Evolutionary conservation across 192 early-diverging fungal genomes (phyloP).

Genomic region (Backusella tarrabulga): DNA sequence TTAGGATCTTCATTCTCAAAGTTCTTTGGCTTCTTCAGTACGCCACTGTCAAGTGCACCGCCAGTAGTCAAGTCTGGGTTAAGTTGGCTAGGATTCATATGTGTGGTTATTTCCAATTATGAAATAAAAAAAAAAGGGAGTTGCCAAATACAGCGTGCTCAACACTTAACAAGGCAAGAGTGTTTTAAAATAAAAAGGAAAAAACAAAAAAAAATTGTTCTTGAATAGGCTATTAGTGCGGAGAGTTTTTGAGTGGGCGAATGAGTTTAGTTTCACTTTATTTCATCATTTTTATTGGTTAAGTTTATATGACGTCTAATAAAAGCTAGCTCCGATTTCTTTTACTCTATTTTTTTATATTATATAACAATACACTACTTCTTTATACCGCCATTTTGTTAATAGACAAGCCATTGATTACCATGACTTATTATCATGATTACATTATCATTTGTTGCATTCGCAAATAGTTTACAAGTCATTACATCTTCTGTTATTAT

Average conservation of each 20-base stretch:
- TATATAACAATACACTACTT: not conserved
- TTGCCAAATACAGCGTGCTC: constrained; percentile 18
- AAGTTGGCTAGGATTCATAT: constrained; percentile 17
- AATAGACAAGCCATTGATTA: not conserved
- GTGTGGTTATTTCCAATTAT: constrained; percentile 19
- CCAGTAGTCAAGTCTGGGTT: constrained; percentile 6
- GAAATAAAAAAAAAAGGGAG: constrained; percentile 16
- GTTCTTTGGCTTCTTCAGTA: constrained; percentile 2
- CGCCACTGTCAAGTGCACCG: not conserved
- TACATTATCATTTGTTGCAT: too few relatives aligned
- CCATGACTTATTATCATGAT: not conserved
- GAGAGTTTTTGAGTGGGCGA: constrained; percentile 4
- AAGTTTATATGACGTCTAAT: not conserved
- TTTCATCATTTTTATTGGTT: not conserved
- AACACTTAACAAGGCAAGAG: constrained; percentile 21
- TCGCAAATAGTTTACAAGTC: not conserved
- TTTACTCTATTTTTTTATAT: not conserved
- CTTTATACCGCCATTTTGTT: too few relatives aligned
- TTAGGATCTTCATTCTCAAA: constrained; percentile 24
- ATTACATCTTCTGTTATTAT: not conserved
- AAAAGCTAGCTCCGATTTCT: not conserved
- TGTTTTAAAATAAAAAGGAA: constrained; percentile 14
- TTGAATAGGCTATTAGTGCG: not conserved
- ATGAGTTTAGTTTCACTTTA: constrained; percentile 7
- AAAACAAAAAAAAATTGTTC: not conserved